These are phyloP conservation scores for Phytophthora litchii DNA, from an alignment of 352 stramenopile genomes.

Conservation along the genomic window DNA sequence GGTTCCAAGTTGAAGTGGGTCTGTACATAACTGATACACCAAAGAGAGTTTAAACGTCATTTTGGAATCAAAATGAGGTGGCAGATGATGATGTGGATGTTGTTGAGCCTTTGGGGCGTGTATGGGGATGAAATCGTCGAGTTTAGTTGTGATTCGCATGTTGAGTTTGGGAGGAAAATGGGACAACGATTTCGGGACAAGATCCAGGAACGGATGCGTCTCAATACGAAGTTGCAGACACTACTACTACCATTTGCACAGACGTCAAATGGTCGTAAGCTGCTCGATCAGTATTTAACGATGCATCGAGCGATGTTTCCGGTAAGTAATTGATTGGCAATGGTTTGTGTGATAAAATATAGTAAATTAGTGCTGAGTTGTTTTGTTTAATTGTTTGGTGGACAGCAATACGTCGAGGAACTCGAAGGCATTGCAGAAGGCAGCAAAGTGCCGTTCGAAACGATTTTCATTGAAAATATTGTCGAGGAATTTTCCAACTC, in stretches of 20 bases:
- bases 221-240: constrained; percentile 61
- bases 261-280: constrained; percentile 38
- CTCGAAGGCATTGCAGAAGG: constrained; percentile 64
- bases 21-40: not conserved
- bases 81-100: not conserved
- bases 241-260: constrained; percentile 60
- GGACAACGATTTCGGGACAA: constrained; percentile 54
- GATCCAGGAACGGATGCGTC: constrained; percentile 48
- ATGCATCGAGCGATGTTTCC: constrained; percentile 59
- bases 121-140: constrained; percentile 51
- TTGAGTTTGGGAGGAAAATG: constrained; percentile 57
- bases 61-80: constrained; percentile 1
- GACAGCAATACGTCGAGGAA: constrained; percentile 73
- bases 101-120: constrained; percentile 12
- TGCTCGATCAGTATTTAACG: constrained; percentile 55
- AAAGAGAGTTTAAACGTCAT: not conserved
- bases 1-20: constrained; percentile 13
- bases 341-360: not conserved
- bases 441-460: constrained; percentile 63
- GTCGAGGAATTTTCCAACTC: constrained; percentile 75
- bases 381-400: not conserved
- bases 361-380: not conserved
- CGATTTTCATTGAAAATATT: constrained; percentile 77
- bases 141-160: constrained; percentile 67
- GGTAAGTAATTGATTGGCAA: constrained; percentile 28